phyloP scores from a whole-genome alignment of 1,139 yeast species.

The Torulaspora pretoriensis region DNA sequence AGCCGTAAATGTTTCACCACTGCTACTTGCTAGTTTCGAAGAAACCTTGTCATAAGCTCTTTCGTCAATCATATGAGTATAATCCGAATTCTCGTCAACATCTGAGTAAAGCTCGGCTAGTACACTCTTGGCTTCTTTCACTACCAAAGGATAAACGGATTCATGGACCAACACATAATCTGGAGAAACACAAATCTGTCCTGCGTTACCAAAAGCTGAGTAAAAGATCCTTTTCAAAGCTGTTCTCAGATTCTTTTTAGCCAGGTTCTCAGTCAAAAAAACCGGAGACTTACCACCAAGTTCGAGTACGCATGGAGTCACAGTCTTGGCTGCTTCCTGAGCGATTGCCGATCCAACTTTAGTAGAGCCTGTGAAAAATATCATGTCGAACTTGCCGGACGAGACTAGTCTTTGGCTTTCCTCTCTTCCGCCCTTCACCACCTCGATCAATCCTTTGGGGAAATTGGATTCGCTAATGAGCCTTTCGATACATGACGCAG shows the following conservation, averaged over 20 bases:
- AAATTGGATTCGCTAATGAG: constrained; percentile 54
- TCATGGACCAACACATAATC: constrained; percentile 74
- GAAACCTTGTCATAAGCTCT: constrained; percentile 53
- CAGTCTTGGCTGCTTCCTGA: constrained; percentile 72
- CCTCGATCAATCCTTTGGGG: constrained; percentile 50
- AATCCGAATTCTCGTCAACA: constrained; percentile 39
- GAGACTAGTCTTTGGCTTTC: constrained; percentile 67
- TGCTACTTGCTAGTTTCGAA: constrained; percentile 46
- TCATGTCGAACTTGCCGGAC: constrained; percentile 65
- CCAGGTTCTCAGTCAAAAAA: constrained; percentile 53
- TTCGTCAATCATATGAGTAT: constrained; percentile 61
- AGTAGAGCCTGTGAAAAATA: constrained; percentile 81
- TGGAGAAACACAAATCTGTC: constrained; percentile 88
- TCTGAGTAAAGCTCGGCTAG: constrained; percentile 48
- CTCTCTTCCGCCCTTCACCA: constrained; percentile 69
- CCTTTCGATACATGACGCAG: constrained; percentile 52
- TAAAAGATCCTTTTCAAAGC: constrained; percentile 69
- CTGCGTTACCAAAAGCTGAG: constrained; percentile 79
- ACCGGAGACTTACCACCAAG: constrained; percentile 94
- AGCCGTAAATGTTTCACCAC: constrained; percentile 49
- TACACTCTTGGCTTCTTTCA: constrained; percentile 43
- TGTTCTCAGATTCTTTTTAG: constrained; percentile 42
- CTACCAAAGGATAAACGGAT: constrained; percentile 51
- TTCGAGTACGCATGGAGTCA: constrained; percentile 80
- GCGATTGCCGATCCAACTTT: constrained; percentile 75